Base-by-base conservation (phyloP, 2,329 filamentous ascomycete species). In the Neofusicoccum parvum region DNA sequence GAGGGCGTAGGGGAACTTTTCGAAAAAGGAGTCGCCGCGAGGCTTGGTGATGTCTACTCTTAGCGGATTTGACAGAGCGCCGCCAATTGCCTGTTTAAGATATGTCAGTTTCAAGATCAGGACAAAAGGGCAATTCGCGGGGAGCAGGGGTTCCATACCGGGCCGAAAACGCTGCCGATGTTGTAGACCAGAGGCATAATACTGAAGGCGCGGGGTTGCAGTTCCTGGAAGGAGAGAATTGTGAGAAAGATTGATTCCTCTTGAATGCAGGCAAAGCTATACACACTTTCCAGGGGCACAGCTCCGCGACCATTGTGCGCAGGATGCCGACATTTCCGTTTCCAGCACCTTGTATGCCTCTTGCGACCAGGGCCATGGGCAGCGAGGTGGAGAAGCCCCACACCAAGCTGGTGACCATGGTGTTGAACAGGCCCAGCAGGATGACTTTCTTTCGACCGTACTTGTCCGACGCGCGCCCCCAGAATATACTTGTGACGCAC, bases 131-230 rank as follows among this genome's bases (percentile, higher is more conserved):
- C 32, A 17, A 12, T n/a, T 60, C 10, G 41, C 39, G 27, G 14
- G 27, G 34, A 5, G 20, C 43, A 41, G 7, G 58, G 46, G 17
- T 50, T 37, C 2, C 64, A n/a, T 63, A 71, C 89, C 1, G 94
- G 94, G 0, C 94, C 94, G 70, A 97, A 91, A 43, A 97, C 92
- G 41, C 88, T 91, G 0, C 94, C 94, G 62, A 97, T 81, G 11
- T 89, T 93, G 90, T 92, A 98, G 1, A 90, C 91, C 15, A 98
- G 80, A 3, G 94, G 94, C 94, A 98, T 97, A 51, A 98, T 83
- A 69, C 90, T 93, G 77, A 98, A 98, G 0, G 95, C 95, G 62
- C 88, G 84, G 0, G 94, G 94, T 73, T 97, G 94, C 6, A 97
- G 82, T 73, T 93, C 90, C 75, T 78, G 41, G 39, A 4, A 4